phyloP scores from a whole-genome alignment of 306 rosid species.

The Rosa lucieae region DNA sequence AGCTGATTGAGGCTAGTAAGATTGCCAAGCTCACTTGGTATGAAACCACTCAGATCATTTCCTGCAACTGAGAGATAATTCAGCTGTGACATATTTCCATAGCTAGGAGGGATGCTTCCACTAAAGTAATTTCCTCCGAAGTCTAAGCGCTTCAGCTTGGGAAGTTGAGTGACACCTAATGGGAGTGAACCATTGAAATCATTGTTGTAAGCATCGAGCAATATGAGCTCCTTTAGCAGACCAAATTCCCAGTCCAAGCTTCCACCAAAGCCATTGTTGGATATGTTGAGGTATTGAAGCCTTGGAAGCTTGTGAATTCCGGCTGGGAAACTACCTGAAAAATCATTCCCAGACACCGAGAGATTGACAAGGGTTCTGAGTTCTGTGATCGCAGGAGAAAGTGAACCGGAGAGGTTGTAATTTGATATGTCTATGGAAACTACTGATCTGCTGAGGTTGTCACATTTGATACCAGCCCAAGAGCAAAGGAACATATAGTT shows the following conservation, averaged over 20 bases:
- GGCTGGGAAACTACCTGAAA: constrained; percentile 49
- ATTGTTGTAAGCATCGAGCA: constrained; percentile 75
- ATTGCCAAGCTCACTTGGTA: constrained; percentile 73
- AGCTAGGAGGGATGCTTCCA: constrained; percentile 61
- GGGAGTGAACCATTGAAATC: constrained; percentile 73
- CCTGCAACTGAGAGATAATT: constrained; percentile 73
- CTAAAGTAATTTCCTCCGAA: constrained; percentile 77
- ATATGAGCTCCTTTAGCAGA: constrained; percentile 37
- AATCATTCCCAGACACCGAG: constrained; percentile 49
- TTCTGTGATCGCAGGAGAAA: constrained; percentile 57
- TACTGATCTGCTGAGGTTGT: constrained; percentile 41
- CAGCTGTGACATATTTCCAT: constrained; percentile 57
- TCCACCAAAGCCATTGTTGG: constrained; percentile 72
- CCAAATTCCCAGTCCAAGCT: constrained; percentile 54
- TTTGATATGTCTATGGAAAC: constrained; percentile 66
- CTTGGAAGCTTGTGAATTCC: constrained; percentile 41
- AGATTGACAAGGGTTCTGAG: constrained; percentile 46
- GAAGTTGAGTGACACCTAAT: constrained; percentile 43
- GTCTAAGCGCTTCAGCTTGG: constrained; percentile 52
- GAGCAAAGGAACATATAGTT: constrained; percentile 61
- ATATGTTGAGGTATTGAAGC: constrained; percentile 67
- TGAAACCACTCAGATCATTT: constrained; percentile 69
- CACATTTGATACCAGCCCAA: constrained; percentile 76
- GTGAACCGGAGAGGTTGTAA: constrained; percentile 60
- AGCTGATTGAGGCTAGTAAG: constrained; percentile 56